Evolutionary conservation across 257 asterid species (phyloP), one percentile per base, ranked within the genome.

Genomic region (Solanum pinnatisectum): DNA sequence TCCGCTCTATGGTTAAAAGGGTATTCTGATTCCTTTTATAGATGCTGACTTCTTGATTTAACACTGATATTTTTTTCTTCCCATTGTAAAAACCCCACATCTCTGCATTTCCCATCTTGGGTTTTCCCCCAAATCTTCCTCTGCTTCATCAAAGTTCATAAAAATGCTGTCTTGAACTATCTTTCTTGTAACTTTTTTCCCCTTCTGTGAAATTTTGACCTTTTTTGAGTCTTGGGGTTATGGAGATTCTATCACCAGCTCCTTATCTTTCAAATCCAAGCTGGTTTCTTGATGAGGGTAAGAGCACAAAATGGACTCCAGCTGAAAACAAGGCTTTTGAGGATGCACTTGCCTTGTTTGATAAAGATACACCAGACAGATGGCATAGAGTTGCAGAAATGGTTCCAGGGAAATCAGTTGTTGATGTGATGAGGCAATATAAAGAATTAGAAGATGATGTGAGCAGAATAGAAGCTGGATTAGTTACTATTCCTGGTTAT

Each of bases 271-370:
- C 96, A 8, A 93, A 82, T 83, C 91, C 98, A 3, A 91, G 92
- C 72, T 93, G 97, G 97, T 60, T 94, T 81, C 60, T 87, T 52
- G 99, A 92, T 23, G 98, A 93, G 30, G 92, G 91, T 84, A 85
- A 89, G 87, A 89, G 89, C 84, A 84, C 94, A n/a, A 89, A 91
- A 79, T 97, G 99, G 99, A 97, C 98, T 7, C 91, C 94, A 1
- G 95, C 94, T 5, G 99, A 97, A 89, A 97, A 97, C 92, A 97
- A 97, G 90, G 94, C 93, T 8, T 97, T 97, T 49, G 99, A 97
- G 91, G 94, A 94, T 88, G 99, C 99, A 15, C 95, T 97, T 32
- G 99, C 99, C 1, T 63, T 92, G 90, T 94, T 91, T 90, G 99
- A 97, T 84, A 96, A 94, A 68, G 93, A 91, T 12, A 94, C 98